Evolutionary conservation across 495 filamentous ascomycete species (phyloP), one percentile per base, ranked within the genome.

Genomic region (Ascobolus immersus): DNA sequence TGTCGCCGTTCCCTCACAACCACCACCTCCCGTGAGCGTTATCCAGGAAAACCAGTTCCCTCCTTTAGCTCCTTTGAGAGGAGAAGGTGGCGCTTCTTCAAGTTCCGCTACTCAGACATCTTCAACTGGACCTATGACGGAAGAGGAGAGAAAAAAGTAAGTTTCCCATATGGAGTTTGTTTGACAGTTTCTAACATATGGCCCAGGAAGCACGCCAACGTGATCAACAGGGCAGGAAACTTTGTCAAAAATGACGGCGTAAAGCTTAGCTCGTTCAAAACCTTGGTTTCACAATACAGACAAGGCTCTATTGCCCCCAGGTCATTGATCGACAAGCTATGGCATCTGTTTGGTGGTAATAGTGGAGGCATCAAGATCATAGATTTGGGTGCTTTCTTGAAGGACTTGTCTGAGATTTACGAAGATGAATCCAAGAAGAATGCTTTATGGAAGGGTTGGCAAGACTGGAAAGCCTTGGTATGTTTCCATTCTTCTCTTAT

Each of bases 401-500:
- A 81, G 29, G 89, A 94, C 43, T 69, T 92, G 4, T 77, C 80
- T 13, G 89, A 94, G 3, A 73, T 94, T 14, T 99, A 80, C 44
- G 81, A 94, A 41, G 73, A 82, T 31, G 62, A 71, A 26, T 45
- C 44, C 8, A 93, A 91, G 46, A 66, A 62, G 9, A 69, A 67
- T 7, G 59, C 55, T 2, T 61, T 99, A 1, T 64, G 76, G 2
- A 73, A 67, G 41, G 71, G 81, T 4, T 94, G 81, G 84, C 76
- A 74, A 39, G 77, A 92, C 53, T 89, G 86, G 77, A 77, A 75
- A 10, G 81, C 78, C 7, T 78, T 84, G 45, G 36, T 41, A 40
- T 15, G 12, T 37, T 14, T 25, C 21, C 4, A 17, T 3, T 34
- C n/a, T 18, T n/a, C 9, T 15, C 14, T 1, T 11, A 22, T 4